Evolutionary conservation across 495 filamentous ascomycete species (phyloP), one percentile per base, ranked within the genome.

Genomic region (Penicillium atrosanguineum): DNA sequence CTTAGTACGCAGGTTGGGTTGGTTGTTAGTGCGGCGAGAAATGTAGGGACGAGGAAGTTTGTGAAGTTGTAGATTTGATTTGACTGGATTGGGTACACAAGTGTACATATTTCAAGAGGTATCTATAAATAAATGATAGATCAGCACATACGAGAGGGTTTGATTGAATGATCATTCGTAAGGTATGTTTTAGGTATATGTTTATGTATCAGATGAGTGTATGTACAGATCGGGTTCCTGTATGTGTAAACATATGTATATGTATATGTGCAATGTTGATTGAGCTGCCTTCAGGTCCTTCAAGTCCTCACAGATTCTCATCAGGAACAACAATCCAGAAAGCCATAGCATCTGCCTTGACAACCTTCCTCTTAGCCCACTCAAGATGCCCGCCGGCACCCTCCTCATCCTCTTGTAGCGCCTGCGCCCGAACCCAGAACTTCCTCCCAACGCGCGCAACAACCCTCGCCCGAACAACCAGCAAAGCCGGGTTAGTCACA

Each of bases 1-100:
- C 38, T 88, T 39, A 79, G 78, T 60, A 74, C 80, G 43, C 87
- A 90, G 64, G 77, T 88, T 46, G 77, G 77, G 4, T 61, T 88
- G 63, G 76, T 87, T 21, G 60, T 89, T 43, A 71, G 73, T 52
- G 69, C 75, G 16, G 77, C 69, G 50, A 72, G 84, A 53, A 86
- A 86, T 64, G 39, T 79, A 23, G 74, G 72, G 18, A 60, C 50
- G 12, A 55, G 64, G 49, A 67, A 75, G 52, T 46, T 68, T 52
- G 43, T 49, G 51, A 72, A 67, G 60, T 43, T 76, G 55, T 76
- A 67, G 50, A 55, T 48, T 20, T 37, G 5, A 38, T 25, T 26
- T 34, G 16, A 44, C 23, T 46, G 11, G 4, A 16, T 59, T 15
- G 20, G 50, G 1, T 45, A 2, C 23, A 5, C 54, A 45, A 46